Percentiles rank a stretch among this genome's conserved stretches.
phyloP scores from a whole-genome alignment of 2,329 filamentous ascomycete species.

The Alternaria solani region DNA sequence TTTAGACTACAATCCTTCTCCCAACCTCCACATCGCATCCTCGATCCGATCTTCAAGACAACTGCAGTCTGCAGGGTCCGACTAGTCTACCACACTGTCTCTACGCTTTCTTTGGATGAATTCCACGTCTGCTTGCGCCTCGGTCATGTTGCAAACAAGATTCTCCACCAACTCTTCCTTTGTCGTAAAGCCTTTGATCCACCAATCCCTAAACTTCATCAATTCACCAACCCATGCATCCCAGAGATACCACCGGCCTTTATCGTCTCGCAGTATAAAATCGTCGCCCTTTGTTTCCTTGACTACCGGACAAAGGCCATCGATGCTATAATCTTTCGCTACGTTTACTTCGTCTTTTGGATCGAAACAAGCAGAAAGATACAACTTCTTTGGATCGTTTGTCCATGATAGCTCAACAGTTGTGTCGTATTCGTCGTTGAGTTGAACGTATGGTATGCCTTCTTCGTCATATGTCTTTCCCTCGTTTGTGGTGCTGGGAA shows the following conservation, averaged over 20 bases:
- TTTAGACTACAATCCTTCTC: constrained; percentile 3
- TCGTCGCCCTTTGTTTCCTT: constrained; percentile 5
- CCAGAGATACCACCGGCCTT: constrained; percentile 13
- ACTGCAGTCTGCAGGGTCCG: neutral
- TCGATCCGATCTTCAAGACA: neutral
- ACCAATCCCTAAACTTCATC: constrained; percentile 8
- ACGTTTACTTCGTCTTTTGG: constrained; percentile 2
- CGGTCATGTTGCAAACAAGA: constrained; percentile 9
- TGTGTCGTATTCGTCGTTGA: constrained; percentile 9
- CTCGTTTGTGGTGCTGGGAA: constrained; percentile 1
- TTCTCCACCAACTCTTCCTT: constrained; percentile 15
- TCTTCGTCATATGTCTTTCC: neutral
- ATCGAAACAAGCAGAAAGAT: constrained; percentile 9
- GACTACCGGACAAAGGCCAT: constrained; percentile 12
- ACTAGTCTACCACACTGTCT: constrained; percentile 6
- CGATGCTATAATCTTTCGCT: constrained; percentile 13
- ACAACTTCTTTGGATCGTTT: constrained; percentile 15
- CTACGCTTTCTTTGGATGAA: constrained; percentile 1
- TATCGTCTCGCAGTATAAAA: constrained; percentile 12
- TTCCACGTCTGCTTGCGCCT: constrained; percentile 9
- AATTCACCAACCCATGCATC: constrained; percentile 13
- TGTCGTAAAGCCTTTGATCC: constrained; percentile 8
- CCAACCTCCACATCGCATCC: neutral
- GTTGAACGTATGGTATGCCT: constrained; percentile 13
- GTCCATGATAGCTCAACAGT: constrained; percentile 9